Base-by-base conservation (phyloP, 78 protist species). In the Guillardia theta region DNA sequence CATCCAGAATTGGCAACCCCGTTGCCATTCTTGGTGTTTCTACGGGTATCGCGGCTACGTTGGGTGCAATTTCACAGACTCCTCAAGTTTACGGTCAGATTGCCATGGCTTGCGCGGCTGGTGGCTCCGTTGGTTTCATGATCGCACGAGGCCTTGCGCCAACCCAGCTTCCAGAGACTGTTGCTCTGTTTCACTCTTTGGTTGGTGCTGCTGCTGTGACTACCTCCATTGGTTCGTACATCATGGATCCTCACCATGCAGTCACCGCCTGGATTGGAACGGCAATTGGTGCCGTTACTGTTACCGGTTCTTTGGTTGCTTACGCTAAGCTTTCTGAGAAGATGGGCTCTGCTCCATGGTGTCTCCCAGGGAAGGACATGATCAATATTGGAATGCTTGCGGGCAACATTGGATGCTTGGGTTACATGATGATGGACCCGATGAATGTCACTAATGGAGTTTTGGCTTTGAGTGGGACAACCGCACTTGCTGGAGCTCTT, bases 241-340 rank as follows among this genome's bases (percentile, higher is more conserved):
- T 93, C 27, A 90, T 88, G 24, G 93, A 88, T 18, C 93, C 93
- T 5, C 76, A 48, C 76, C 93, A 88, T 33, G 94, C 70, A 27
- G 58, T 37, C 36, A 8, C 95, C 30, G 50, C 46, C 70, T 48
- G 37, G n/a, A 39, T 58, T 1, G 93, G 95, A 39, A 22, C 58
- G 0, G 43, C 88, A 18, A 54, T 95, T 24, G 97, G 97, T 4
- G 95, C 95, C 36, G 45, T 96, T 58, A 96, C 97, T 33, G 8
- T 83, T 83, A 93, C 96, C 8, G 99, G 99, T 44, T 98, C 99
- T 8, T 0, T 98, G 4, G 94, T 97, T 27, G 99, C 99, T n/a
- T 98, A 41, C 93, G 97, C 95, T 48, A 99, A 99, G 94, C 97
- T 99, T 21, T 90, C 93, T 54, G 99, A 98, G 39, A 30, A 33